Base-by-base conservation (phyloP, 768 basidiomycete species). In the Sutorius australiensis region DNA sequence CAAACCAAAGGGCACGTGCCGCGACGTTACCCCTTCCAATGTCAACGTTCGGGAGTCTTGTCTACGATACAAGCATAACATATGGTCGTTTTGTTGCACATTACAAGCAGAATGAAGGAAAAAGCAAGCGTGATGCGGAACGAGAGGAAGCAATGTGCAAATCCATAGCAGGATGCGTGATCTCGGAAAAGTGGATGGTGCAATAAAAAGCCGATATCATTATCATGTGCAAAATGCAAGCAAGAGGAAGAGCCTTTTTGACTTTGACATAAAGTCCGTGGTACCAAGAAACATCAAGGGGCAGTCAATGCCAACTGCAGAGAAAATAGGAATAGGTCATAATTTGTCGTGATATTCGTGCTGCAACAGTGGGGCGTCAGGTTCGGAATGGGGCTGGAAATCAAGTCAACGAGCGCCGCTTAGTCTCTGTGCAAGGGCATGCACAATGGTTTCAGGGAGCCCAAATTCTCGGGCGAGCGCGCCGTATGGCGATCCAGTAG, bases 401-500 rank as follows among this genome's bases (percentile, higher is more conserved):
- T 40, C 1, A 36, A 39, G 13, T 68, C 55, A 68, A 55, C 37
- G 58, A 37, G 70, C 56, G 19, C 52, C 58, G 32, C 57, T 46
- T 10, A 88, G 72, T 46, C 86, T 77, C 55, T 85, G 82, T 37
- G 80, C 82, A 41, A 88, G 76, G 3, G 84, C 83, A 61, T 87
- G 79, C 41, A 89, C 80, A 27, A 88, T 64, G 39, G 82, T 76
- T 31, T 86, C 73, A 49, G 87, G 83, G 19, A 89, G 76, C n/a
- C 87, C 87, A 55, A 88, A 88, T 66, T 89, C 87, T 58, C 76
- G 76, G 21, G 87, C 87, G n/a, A 89, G 76, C 21, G 78, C 77
- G 42, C 76, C 76, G 24, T 65, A 82, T 49, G 62, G 76, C 38
- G 59, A 58, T 42, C 51, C 54, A 28, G 51, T 31, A 27, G 49